Percentiles rank a stretch among this genome's conserved stretches.
phyloP scores from a whole-genome alignment of 768 basidiomycete genomes.

The Inosperma sp. region DNA sequence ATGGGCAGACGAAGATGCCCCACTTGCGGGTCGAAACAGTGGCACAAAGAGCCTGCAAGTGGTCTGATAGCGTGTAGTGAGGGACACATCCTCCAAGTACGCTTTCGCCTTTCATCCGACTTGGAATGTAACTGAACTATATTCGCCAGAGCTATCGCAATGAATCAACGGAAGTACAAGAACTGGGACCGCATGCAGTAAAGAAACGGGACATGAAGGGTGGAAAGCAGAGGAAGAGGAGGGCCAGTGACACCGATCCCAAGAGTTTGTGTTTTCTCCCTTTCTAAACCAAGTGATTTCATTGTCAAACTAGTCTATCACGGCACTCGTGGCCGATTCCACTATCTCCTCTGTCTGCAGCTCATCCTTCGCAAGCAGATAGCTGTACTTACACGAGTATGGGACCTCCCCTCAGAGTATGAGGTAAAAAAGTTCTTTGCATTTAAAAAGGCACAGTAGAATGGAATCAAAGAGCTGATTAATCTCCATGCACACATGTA shows the following conservation, averaged over 20 bases:
- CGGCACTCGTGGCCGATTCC: slow-evolving; percentile 70
- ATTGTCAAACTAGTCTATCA: slow-evolving; percentile 63
- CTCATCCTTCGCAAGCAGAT: slow-evolving; percentile 76
- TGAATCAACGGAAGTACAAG: slow-evolving; percentile 69
- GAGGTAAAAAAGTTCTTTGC: slow-evolving; percentile 93
- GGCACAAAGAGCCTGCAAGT: slow-evolving; percentile 80
- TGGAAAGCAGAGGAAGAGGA: slow-evolving; percentile 47
- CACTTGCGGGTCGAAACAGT: slow-evolving; percentile 78
- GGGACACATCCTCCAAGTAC: slow-evolving; percentile 85
- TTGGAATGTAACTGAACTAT: not conserved
- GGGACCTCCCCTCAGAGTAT: slow-evolving; percentile 75
- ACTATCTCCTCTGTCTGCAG: slow-evolving; percentile 83
- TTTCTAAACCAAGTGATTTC: too few relatives aligned
- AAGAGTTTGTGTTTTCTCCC: slow-evolving; percentile 39
- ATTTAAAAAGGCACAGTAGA: too few relatives aligned
- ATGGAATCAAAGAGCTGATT: slow-evolving; percentile 3
- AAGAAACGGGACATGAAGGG: slow-evolving; percentile 64
- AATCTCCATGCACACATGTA: slow-evolving; percentile 25
- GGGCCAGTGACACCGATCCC: slow-evolving; percentile 50
- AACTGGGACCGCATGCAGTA: slow-evolving; percentile 56
- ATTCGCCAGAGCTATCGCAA: slow-evolving; percentile 68
- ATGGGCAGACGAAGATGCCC: slow-evolving; percentile 53
- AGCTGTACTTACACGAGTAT: slow-evolving; percentile 48
- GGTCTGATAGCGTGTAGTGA: slow-evolving; percentile 86
- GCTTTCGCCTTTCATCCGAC: slow-evolving; percentile 12